Percentiles rank a stretch among this genome's conserved stretches.
phyloP scores from a whole-genome alignment of 768 basidiomycete species.

The Tulasnella sp. region DNA sequence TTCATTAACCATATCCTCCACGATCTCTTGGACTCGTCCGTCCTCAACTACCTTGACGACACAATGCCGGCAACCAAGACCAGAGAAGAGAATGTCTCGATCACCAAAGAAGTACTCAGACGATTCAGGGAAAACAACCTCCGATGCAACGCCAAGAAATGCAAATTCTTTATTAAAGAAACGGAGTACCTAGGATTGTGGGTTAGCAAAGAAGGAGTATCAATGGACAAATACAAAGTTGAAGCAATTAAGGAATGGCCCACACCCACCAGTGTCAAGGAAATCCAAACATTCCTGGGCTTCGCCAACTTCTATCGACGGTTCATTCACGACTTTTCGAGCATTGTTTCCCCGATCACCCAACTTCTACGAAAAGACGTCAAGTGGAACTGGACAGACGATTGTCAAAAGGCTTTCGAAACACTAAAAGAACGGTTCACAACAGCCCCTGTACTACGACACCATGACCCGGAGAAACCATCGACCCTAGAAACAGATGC shows the following conservation, averaged over 20 bases:
- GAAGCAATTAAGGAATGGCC: too few species aligned
- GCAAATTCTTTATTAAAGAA: too few species aligned
- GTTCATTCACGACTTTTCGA: slow-evolving; percentile 25
- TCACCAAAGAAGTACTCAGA: too few species aligned
- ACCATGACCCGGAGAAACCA: neutral
- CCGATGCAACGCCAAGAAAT: too few species aligned
- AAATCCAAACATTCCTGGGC: slow-evolving; percentile 26
- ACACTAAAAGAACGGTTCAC: slow-evolving; percentile 21
- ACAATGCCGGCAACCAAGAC: slow-evolving; percentile 24
- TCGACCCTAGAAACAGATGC: neutral
- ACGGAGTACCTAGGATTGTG: too few species aligned
- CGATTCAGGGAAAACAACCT: too few species aligned
- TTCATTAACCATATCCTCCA: slow-evolving; percentile 25
- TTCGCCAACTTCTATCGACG: slow-evolving; percentile 28
- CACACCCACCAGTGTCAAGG: too few species aligned
- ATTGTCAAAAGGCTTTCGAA: slow-evolving; percentile 5
- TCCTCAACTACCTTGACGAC: slow-evolving; percentile 27
- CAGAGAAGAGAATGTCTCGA: slow-evolving; percentile 19
- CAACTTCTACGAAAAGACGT: neutral
- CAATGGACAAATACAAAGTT: too few species aligned
- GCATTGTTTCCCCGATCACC: slow-evolving; percentile 21
- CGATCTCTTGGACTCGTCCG: slow-evolving; percentile 22
- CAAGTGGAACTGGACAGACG: neutral
- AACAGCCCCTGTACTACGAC: slow-evolving; percentile 13
- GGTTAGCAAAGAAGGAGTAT: too few species aligned